These are phyloP conservation scores for Asclepias syriaca DNA, from an alignment of 257 asterid genomes.

Conservation along the genomic window DNA sequence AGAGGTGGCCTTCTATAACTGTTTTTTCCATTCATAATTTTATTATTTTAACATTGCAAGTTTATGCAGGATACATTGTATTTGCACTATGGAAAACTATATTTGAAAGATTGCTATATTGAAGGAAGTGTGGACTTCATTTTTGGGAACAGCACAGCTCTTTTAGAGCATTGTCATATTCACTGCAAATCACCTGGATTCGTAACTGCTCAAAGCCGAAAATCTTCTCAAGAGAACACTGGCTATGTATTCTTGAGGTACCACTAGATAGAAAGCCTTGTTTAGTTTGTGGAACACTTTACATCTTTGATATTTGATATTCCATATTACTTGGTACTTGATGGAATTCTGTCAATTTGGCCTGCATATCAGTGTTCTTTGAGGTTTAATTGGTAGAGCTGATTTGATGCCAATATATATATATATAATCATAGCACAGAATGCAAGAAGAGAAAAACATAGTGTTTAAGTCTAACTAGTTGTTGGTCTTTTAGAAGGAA, in stretches of 20 bases:
- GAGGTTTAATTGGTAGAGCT: not conserved
- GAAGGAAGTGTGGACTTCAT: conserved; percentile 99
- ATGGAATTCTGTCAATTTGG: not conserved
- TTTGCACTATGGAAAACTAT: conserved; percentile 87
- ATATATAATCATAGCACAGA: not conserved
- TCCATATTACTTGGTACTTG: not conserved
- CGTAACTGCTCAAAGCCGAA: conserved; percentile 89
- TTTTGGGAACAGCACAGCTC: conserved; percentile 96
- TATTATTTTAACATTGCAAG: not conserved
- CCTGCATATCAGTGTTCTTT: not conserved
- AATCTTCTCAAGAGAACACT: conserved; percentile 89
- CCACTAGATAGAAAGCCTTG: conserved; percentile 14
- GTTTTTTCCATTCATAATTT: too few species aligned
- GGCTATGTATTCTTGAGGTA: conserved; percentile 91
- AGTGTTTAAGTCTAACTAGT: not conserved
- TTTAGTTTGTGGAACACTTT: not conserved
- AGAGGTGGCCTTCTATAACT: not conserved
- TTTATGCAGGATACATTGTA: conserved; percentile 78
- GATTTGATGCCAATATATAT: not conserved
- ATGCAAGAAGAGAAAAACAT: not conserved
- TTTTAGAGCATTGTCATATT: conserved; percentile 92
- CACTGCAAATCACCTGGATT: conserved; percentile 87
- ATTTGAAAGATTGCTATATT: conserved; percentile 79
- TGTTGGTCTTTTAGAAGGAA: not conserved
- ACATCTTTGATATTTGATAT: not conserved